Base-by-base conservation (phyloP, 805 yeast genomes). In the Alloascoidea africana region DNA sequence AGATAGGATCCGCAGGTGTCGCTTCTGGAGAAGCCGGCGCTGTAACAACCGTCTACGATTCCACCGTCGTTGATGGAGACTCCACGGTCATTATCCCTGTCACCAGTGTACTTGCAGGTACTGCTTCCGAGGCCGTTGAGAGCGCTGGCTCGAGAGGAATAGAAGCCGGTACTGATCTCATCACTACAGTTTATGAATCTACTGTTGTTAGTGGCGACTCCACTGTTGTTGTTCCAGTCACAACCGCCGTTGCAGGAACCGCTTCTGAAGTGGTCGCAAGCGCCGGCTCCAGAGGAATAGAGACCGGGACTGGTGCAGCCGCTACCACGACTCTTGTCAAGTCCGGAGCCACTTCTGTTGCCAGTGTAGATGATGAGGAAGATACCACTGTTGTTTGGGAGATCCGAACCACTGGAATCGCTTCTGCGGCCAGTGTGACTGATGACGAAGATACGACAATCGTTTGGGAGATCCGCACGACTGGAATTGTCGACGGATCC, bases 301-400 rank as follows among this genome's bases (percentile, higher is more conserved):
- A 8, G 8, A n/a, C n/a, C 8, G 30, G 13, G 13, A 8, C 30
- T 23, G 30, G 30, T 8, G 8, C 30, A 8, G 30, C 30, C n/a
- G 30, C 30, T 23, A 8, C 30, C 30, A n/a, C n/a, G n/a, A n/a
- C n/a, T n/a, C 13, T 23, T 23, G 30, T 23, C 8, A n/a, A 8
- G 13, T 23, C 30, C n/a, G 30, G 30, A 23, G 8, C 30, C n/a
- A n/a, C 30, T 8, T 8, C 13, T 23, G 30, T n/a, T 8, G 30
- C n/a, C n/a, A n/a, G 13, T n/a, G 30, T 23, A 8, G 8, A 8
- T 8, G 30, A n/a, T 23, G 30, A 23, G n/a, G 30, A 23, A 23
- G n/a, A n/a, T n/a, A 23, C 30, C n/a, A 23, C 30, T 23, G 30
- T 23, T n/a, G 30, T 23, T 23, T 23, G 30, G 30, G n/a, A 8